A percentile compares a stretch with the other conserved stretches of the same genome.
Evolutionary conservation across 2,329 filamentous ascomycete species (phyloP).

Genomic region (Didymella keratinophila): DNA sequence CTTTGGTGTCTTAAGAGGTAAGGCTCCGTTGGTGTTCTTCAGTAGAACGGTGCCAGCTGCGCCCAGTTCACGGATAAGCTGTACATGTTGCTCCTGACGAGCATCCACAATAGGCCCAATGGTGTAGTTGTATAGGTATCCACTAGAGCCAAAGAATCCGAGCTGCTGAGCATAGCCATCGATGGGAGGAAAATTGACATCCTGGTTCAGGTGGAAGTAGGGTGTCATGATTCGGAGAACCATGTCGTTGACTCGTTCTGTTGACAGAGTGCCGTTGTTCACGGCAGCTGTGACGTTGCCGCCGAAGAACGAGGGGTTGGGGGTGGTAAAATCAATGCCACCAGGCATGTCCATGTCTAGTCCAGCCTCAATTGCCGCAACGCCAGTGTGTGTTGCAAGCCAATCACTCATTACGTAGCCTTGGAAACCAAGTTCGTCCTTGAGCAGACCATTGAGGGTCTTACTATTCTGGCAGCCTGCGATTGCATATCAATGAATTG

Average conservation of each 20-base stretch:
- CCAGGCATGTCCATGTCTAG: conserved; percentile 59
- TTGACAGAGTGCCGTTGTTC: conserved; percentile 51
- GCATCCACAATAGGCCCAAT: conserved; percentile 50
- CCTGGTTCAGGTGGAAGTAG: conserved; percentile 54
- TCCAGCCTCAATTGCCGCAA: conserved; percentile 54
- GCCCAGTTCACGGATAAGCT: conserved; percentile 36
- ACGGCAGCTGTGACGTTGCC: conserved; percentile 49
- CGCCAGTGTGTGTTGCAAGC: conserved; percentile 35
- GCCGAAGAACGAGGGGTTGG: conserved; percentile 43
- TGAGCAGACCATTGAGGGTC: conserved; percentile 59
- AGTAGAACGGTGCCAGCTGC: conserved; percentile 5
- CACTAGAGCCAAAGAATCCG: conserved; percentile 31
- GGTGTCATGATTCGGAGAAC: conserved; percentile 55
- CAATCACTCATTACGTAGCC: conserved; percentile 58
- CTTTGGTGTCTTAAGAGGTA: conserved; percentile 47
- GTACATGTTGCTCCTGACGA: conserved; percentile 47
- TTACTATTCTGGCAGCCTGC: conserved; percentile 47
- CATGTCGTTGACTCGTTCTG: conserved; percentile 57
- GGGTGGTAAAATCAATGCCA: conserved; percentile 30
- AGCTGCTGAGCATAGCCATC: conserved; percentile 41
- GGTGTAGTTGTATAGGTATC: conserved; percentile 40
- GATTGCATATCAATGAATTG: not conserved
- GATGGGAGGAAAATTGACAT: conserved; percentile 46
- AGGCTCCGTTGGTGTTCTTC: conserved; percentile 31
- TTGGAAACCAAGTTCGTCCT: conserved; percentile 61